phyloP scores from a whole-genome alignment of 1,139 yeast species.

The Hyphopichia pseudoburtonii region DNA sequence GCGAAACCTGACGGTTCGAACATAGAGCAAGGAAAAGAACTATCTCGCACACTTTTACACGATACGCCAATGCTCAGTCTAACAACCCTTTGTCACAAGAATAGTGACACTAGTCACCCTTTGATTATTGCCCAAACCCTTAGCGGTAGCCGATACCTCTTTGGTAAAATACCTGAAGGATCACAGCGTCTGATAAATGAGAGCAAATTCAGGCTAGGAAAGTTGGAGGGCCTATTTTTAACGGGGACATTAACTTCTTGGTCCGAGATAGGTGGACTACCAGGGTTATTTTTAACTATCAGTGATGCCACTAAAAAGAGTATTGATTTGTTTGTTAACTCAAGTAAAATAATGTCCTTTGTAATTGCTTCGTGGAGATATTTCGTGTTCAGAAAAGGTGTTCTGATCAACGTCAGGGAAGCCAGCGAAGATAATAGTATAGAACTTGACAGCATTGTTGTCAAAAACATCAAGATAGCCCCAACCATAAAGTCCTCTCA shows the following conservation, averaged over 20 bases:
- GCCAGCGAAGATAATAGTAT: slow-evolving; percentile 34
- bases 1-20: too few relatives aligned
- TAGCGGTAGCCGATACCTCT: slow-evolving; percentile 61
- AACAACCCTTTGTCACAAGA: slow-evolving; percentile 54
- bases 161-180: slow-evolving; percentile 87
- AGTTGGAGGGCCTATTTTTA: slow-evolving; percentile 64
- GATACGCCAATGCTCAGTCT: slow-evolving; percentile 31
- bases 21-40: too few relatives aligned
- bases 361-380: slow-evolving; percentile 79
- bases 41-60: neutral
- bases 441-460: slow-evolving; percentile 52
- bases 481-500: slow-evolving; percentile 5
- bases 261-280: slow-evolving; percentile 82
- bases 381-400: slow-evolving; percentile 83
- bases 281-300: slow-evolving; percentile 83
- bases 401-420: slow-evolving; percentile 50
- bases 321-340: slow-evolving; percentile 37
- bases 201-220: slow-evolving; percentile 51
- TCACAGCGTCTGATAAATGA: slow-evolving; percentile 70
- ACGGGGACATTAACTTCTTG: slow-evolving; percentile 70
- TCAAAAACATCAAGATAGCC: slow-evolving; percentile 50
- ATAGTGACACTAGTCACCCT: slow-evolving; percentile 62
- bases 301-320: slow-evolving; percentile 73
- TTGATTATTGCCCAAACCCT: slow-evolving; percentile 49
- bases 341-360: slow-evolving; percentile 46